phyloP scores from a whole-genome alignment of 768 basidiomycete species.

The Cubamyces lactineus region DNA sequence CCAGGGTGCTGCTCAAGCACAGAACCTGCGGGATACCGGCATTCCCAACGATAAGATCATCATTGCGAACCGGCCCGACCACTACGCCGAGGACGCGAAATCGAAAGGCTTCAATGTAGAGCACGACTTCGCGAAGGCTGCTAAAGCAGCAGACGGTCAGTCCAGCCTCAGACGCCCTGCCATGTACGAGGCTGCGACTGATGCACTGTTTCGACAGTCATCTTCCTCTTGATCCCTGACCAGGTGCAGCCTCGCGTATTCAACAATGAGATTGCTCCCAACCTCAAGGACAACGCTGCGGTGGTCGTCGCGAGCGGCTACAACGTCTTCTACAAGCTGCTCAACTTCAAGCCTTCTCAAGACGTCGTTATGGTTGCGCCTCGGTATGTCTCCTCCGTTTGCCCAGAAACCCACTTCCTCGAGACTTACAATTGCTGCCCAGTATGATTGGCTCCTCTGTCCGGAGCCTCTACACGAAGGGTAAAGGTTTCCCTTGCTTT shows the following conservation, averaged over 20 bases:
- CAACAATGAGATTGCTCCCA: slow-evolving; percentile 54
- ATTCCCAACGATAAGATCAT: slow-evolving; percentile 63
- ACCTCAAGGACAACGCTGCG: slow-evolving; percentile 49
- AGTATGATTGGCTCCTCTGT: slow-evolving; percentile 74
- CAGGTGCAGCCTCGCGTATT: slow-evolving; percentile 67
- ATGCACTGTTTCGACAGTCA: slow-evolving; percentile 39
- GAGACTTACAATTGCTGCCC: not conserved
- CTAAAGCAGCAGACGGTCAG: slow-evolving; percentile 57
- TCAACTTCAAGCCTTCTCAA: slow-evolving; percentile 55
- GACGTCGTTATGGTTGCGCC: slow-evolving; percentile 72
- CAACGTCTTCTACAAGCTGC: slow-evolving; percentile 63
- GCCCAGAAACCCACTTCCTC: not conserved
- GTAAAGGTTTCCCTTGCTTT: slow-evolving; percentile 66
- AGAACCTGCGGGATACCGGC: slow-evolving; percentile 65
- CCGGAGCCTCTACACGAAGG: slow-evolving; percentile 60
- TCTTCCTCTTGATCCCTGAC: slow-evolving; percentile 66
- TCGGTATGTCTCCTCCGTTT: slow-evolving; percentile 41
- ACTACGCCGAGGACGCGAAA: slow-evolving; percentile 60
- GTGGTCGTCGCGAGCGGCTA: slow-evolving; percentile 68
- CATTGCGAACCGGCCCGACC: slow-evolving; percentile 59
- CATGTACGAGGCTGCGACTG: not conserved
- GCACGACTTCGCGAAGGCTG: slow-evolving; percentile 59
- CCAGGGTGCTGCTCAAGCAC: slow-evolving; percentile 68
- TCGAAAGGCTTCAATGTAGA: slow-evolving; percentile 60
- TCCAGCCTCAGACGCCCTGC: not conserved